phyloP scores from a whole-genome alignment of 805 yeast genomes.

The Kurtzmaniella cleridarum region DNA sequence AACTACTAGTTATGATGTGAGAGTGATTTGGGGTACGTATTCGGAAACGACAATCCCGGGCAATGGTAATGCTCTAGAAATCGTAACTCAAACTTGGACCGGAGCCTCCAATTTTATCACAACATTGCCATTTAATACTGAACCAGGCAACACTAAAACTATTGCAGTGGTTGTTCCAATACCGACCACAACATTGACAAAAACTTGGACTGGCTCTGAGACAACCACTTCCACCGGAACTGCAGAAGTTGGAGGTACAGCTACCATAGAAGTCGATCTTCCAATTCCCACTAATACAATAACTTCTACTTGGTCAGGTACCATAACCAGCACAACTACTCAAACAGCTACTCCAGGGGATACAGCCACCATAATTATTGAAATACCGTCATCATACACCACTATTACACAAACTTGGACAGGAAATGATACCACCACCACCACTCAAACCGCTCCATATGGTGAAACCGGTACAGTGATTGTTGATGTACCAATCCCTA shows the following conservation, averaged over 20 bases:
- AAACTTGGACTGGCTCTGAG: slow-evolving; percentile 6
- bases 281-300: slow-evolving; percentile 9
- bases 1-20: background rate
- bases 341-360: slow-evolving; percentile 7
- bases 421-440: slow-evolving; percentile 6
- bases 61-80: slow-evolving; percentile 4
- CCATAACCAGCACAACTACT: slow-evolving; percentile 7
- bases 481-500: slow-evolving; percentile 14
- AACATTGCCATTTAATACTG: background rate
- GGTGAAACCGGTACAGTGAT: slow-evolving; percentile 9
- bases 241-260: slow-evolving; percentile 8
- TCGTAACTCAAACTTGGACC: slow-evolving; percentile 10
- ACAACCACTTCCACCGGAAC: slow-evolving; percentile 8
- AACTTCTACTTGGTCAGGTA: slow-evolving; percentile 6
- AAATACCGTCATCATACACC: slow-evolving; percentile 7
- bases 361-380: slow-evolving; percentile 5
- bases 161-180: slow-evolving; percentile 16
- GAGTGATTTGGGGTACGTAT: background rate
- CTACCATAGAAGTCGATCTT: slow-evolving; percentile 10
- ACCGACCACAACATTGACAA: slow-evolving; percentile 11
- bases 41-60: background rate
- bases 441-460: slow-evolving; percentile 6
- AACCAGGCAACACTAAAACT: slow-evolving; percentile 4
- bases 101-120: slow-evolving; percentile 6
- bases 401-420: slow-evolving; percentile 7